A percentile compares a stretch with the other conserved stretches of the same genome.
Conservation (phyloP, 2,329 filamentous ascomycete genomes). For the Alternaria metachromatica region DNA sequence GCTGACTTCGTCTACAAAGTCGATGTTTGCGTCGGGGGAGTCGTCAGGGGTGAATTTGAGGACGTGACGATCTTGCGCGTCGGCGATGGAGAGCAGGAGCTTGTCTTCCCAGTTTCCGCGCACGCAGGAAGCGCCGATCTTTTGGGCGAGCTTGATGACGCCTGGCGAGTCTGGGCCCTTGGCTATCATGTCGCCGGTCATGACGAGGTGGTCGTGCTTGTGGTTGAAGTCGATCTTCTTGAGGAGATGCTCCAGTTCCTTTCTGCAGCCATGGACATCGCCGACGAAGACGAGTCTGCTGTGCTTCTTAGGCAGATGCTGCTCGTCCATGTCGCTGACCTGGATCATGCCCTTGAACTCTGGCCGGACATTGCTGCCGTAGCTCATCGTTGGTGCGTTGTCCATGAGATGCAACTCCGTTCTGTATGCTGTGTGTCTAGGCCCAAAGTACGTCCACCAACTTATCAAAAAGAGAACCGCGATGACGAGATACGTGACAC, state of each 20-base stretch:
- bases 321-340: conserved; percentile 57
- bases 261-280: conserved; percentile 88
- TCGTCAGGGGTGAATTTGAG: conserved; percentile 38
- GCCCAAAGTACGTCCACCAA: conserved; percentile 49
- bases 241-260: conserved; percentile 67
- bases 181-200: conserved; percentile 62
- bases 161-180: conserved; percentile 82
- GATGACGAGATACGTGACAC: conserved; percentile 41
- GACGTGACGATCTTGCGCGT: conserved; percentile 36
- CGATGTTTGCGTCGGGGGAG: conserved; percentile 36
- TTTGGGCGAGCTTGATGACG: conserved; percentile 77
- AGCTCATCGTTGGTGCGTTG: conserved; percentile 37
- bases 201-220: conserved; percentile 57
- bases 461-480: conserved; percentile 38
- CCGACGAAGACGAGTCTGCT: conserved; percentile 81
- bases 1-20: conserved; percentile 38
- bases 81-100: conserved; percentile 70
- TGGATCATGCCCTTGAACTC: conserved; percentile 59
- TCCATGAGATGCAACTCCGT: conserved; percentile 47
- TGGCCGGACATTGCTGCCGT: conserved; percentile 57
- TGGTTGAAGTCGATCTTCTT: conserved; percentile 68
- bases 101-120: conserved; percentile 93
- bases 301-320: conserved; percentile 53
- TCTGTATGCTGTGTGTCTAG: conserved; percentile 43
- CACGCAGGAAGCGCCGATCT: conserved; percentile 77